These are phyloP conservation scores for Camelina laxa DNA, from an alignment of 345 rosid species.

Conservation along the genomic window DNA sequence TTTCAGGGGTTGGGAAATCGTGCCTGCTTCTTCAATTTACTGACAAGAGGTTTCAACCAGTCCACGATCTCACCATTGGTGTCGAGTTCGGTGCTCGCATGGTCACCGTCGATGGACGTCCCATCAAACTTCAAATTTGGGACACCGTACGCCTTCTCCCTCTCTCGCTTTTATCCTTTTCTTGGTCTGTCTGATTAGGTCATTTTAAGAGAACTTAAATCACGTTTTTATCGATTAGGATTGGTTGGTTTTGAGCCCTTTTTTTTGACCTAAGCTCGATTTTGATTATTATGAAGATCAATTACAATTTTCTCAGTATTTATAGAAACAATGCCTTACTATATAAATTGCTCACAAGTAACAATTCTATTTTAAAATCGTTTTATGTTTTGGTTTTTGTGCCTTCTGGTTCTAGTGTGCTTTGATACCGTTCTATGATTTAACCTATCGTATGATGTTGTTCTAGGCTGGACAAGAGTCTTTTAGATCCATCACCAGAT, in stretches of 20 bases:
- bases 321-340: background rate
- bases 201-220: background rate
- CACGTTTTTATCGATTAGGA: conserved; percentile 21
- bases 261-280: background rate
- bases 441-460: conserved; percentile 8
- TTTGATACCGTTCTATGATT: conserved; percentile 1
- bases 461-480: conserved; percentile 96
- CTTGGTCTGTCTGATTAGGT: background rate
- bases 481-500: conserved; percentile 94
- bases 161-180: background rate
- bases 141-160: conserved; percentile 52
- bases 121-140: conserved; percentile 75
- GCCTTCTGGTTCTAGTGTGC: background rate
- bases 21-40: conserved; percentile 73
- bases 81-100: conserved; percentile 77
- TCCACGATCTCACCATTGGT: conserved; percentile 77
- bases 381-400: background rate
- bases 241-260: background rate
- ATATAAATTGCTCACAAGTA: background rate
- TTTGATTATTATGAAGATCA: background rate
- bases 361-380: no score
- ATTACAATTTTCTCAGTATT: background rate
- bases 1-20: conserved; percentile 69
- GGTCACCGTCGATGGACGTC: conserved; percentile 66
- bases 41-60: conserved; percentile 76